These are phyloP conservation scores for Albophoma yamanashiensis DNA, from an alignment of 2,329 filamentous ascomycete species.

Conservation along the genomic window DNA sequence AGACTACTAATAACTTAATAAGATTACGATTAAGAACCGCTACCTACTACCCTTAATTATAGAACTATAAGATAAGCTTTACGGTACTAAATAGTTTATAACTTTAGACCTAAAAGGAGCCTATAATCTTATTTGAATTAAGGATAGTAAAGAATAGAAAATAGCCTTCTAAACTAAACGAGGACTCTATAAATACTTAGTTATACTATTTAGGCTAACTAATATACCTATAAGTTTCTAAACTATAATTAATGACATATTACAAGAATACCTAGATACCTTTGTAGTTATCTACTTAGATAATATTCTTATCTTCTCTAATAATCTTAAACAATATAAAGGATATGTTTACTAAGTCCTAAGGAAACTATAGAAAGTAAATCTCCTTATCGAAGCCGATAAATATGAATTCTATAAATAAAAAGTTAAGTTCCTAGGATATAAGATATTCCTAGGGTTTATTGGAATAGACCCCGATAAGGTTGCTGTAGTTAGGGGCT, in stretches of 20 bases:
- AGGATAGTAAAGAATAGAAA: not conserved
- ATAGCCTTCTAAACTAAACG: not conserved
- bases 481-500: not conserved
- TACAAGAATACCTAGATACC: not conserved
- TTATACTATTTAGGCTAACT: not conserved
- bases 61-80: not conserved
- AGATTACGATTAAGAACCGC: not conserved
- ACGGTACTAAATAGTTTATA: not conserved
- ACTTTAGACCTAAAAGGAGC: not conserved
- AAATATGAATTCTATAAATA: not conserved
- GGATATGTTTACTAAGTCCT: not conserved
- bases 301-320: not conserved
- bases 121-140: not conserved
- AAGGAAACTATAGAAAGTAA: not conserved
- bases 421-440: not conserved
- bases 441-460: not conserved
- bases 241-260: not conserved
- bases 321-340: not conserved
- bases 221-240: not conserved
- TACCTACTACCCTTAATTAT: not conserved
- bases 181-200: not conserved
- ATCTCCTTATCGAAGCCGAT: not conserved
- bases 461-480: not conserved
- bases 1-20: not conserved
- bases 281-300: not conserved